Conservation (phyloP, 2,329 filamentous ascomycete species). For the Penicillium sp. region DNA sequence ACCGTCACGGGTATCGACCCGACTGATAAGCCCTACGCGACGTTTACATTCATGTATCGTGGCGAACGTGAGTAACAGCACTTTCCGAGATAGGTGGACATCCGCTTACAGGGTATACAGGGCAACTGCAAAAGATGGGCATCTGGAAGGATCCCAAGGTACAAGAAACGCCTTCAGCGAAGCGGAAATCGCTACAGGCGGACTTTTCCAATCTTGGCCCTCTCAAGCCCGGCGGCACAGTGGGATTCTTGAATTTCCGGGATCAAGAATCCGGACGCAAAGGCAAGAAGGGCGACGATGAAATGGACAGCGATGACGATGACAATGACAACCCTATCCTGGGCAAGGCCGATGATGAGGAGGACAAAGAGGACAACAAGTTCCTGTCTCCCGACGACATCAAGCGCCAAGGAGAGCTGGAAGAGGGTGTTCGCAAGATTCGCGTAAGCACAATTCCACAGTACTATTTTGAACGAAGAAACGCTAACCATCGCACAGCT, state of each 20-base stretch:
- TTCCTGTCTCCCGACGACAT: slow-evolving; percentile 62
- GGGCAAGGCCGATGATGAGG: slow-evolving; percentile 62
- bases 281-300: slow-evolving; percentile 62
- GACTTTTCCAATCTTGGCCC: slow-evolving; percentile 84
- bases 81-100: background rate
- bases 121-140: slow-evolving; percentile 95
- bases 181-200: slow-evolving; percentile 76
- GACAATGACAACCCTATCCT: slow-evolving; percentile 60
- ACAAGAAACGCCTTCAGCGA: slow-evolving; percentile 60
- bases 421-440: slow-evolving; percentile 64
- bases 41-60: slow-evolving; percentile 96
- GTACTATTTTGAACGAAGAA: background rate
- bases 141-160: slow-evolving; percentile 70
- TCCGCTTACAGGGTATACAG: slow-evolving; percentile 44
- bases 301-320: slow-evolving; percentile 75
- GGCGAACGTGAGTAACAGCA: slow-evolving; percentile 72
- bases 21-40: slow-evolving; percentile 91
- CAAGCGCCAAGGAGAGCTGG: slow-evolving; percentile 58
- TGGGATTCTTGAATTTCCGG: slow-evolving; percentile 86
- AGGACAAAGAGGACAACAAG: slow-evolving; percentile 48
- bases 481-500: slow-evolving; percentile 46
- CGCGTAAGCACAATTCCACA: slow-evolving; percentile 49
- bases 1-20: slow-evolving; percentile 98
- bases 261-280: slow-evolving; percentile 60
- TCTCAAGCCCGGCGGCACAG: slow-evolving; percentile 79